Evolutionary conservation across 306 rosid genomes (phyloP).

Genomic region (Cucumis hystrix): DNA sequence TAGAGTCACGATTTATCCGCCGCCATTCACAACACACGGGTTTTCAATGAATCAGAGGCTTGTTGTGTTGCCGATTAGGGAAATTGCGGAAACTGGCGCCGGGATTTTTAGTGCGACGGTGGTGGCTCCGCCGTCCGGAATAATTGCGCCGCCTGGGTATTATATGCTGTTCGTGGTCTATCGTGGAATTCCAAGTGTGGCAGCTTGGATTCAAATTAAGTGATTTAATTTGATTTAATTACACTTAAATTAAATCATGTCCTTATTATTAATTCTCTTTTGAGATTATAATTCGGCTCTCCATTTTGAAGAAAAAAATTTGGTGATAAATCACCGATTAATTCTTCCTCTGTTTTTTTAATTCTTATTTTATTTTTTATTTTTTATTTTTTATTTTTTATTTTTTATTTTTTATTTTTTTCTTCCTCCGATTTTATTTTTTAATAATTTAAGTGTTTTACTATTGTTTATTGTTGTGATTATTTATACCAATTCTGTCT

Average conservation of each 20-base stretch:
- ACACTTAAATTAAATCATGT: background rate
- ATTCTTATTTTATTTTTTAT: background rate
- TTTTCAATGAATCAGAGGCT: constrained; percentile 67
- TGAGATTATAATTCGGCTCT: background rate
- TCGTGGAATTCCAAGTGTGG: constrained; percentile 66
- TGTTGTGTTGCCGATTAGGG: constrained; percentile 14
- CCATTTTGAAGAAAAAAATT: background rate
- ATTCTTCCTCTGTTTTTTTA: background rate
- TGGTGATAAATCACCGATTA: background rate
- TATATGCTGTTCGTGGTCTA: constrained; percentile 56
- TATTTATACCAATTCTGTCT: background rate
- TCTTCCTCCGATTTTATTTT: background rate
- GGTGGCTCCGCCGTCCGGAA: constrained; percentile 28
- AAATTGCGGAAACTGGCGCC: background rate
- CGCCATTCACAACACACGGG: constrained; percentile 93
- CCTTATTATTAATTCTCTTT: background rate
- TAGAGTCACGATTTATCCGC: constrained; percentile 45
- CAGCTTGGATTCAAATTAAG: constrained; percentile 43
- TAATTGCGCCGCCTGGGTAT: constrained; percentile 60
- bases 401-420: background rate
- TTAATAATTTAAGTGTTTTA: background rate
- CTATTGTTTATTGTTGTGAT: background rate
- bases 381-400: background rate
- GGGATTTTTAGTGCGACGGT: constrained; percentile 5
- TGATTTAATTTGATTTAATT: background rate